Percentiles rank a stretch among this genome's conserved stretches.
These are phyloP conservation scores for Stromatinia cepivora DNA, from an alignment of 2,329 filamentous ascomycete genomes.

Conservation along the genomic window DNA sequence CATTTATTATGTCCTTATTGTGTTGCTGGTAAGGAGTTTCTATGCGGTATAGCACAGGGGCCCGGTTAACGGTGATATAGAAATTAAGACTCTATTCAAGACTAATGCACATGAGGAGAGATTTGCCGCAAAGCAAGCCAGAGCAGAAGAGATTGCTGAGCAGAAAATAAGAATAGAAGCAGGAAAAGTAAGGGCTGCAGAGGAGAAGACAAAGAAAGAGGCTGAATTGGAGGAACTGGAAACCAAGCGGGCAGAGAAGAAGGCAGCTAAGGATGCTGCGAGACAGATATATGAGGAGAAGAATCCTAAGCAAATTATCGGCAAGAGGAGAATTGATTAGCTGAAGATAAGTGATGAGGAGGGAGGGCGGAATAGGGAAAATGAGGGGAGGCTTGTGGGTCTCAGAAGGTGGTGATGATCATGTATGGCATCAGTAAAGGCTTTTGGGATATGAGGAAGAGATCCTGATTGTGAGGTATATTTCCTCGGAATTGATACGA, in stretches of 20 bases:
- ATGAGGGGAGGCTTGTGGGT: background rate
- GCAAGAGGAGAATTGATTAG: slow-evolving; percentile 2
- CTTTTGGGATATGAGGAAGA: slow-evolving; percentile 30
- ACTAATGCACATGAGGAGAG: slow-evolving; percentile 20
- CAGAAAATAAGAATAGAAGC: slow-evolving; percentile 15
- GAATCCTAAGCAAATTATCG: slow-evolving; percentile 13
- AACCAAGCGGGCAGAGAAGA: slow-evolving; percentile 4
- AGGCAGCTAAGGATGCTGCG: slow-evolving; percentile 2
- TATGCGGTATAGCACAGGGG: background rate
- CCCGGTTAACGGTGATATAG: slow-evolving; percentile 32
- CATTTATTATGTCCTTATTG: slow-evolving; percentile 89
- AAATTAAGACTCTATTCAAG: slow-evolving; percentile 39
- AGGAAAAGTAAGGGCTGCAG: background rate
- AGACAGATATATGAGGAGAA: slow-evolving; percentile 17
- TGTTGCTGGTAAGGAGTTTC: slow-evolving; percentile 65
- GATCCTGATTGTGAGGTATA: slow-evolving; percentile 19
- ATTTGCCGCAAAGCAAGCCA: slow-evolving; percentile 4
- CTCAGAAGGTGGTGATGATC: slow-evolving; percentile 14
- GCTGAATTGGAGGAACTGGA: background rate
- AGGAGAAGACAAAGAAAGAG: background rate
- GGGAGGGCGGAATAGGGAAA: background rate
- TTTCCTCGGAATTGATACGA: slow-evolving; percentile 9
- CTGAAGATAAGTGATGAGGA: background rate
- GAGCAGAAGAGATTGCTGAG: slow-evolving; percentile 17
- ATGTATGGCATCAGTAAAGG: slow-evolving; percentile 29